A percentile compares a stretch with the other conserved stretches of the same genome.
Conservation (phyloP, 441 rosid genomes). For the Rhodomyrtus psidioides region DNA sequence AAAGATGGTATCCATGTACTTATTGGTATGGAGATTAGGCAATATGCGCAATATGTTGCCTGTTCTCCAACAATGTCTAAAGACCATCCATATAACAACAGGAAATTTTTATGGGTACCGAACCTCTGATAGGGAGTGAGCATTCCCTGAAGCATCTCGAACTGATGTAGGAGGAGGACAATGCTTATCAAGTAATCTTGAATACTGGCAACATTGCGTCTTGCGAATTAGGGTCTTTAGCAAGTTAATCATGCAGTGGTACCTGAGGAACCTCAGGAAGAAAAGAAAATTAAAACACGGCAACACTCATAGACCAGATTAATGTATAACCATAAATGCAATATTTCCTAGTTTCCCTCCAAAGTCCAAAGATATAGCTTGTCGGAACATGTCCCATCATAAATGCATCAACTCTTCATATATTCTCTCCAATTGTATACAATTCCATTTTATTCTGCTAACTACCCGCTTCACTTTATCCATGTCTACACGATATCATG, state of each 20-base stretch:
- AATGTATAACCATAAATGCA: background rate
- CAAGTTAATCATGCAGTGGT: conserved; percentile 45
- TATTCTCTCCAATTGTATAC: background rate
- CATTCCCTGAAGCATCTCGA: conserved; percentile 16
- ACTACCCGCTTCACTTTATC: background rate
- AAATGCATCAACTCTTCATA: background rate
- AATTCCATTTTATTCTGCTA: background rate
- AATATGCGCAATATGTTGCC: background rate
- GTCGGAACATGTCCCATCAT: background rate
- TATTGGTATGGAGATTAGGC: background rate
- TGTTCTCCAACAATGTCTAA: background rate
- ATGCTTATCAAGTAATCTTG: conserved; percentile 58
- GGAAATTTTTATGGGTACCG: conserved; percentile 1
- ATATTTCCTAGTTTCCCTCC: background rate
- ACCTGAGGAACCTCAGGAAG: conserved; percentile 35
- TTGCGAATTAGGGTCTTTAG: conserved; percentile 49
- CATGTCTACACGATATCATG: background rate
- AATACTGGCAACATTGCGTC: conserved; percentile 39
- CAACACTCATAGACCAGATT: background rate
- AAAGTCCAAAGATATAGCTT: background rate
- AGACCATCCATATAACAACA: background rate
- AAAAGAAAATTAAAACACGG: background rate
- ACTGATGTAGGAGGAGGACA: conserved; percentile 33
- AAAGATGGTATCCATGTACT: background rate
- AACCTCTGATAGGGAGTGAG: conserved; percentile 34